Conservation (phyloP, 208 protist species). For the Acanthamoeba lenticulata region DNA sequence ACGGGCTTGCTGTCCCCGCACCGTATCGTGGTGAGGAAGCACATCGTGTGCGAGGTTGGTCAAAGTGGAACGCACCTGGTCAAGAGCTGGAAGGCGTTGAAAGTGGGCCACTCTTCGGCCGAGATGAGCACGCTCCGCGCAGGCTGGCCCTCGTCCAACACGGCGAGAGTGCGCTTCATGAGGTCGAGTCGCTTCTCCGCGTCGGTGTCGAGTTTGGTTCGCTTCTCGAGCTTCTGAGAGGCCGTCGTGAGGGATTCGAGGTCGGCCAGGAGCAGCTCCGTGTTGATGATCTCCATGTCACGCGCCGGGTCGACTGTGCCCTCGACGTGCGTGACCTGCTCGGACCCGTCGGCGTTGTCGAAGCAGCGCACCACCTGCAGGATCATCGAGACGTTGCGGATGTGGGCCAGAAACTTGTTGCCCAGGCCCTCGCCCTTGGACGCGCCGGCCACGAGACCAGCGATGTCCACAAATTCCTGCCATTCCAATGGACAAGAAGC, state of each 20-base stretch:
- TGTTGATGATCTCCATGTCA: slow-evolving; percentile 51
- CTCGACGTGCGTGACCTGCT: slow-evolving; percentile 2
- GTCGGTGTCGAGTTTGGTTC: neutral
- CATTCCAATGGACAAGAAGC: neutral
- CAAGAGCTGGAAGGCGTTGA: neutral
- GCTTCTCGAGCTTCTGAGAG: neutral
- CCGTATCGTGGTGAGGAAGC: neutral
- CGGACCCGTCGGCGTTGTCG: neutral
- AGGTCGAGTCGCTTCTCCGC: neutral
- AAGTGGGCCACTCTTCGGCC: slow-evolving; percentile 3
- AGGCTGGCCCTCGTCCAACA: neutral
- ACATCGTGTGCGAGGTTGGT: neutral
- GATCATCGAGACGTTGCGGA: neutral
- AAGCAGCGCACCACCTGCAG: slow-evolving; percentile 41
- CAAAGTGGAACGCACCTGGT: neutral
- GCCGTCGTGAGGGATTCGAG: neutral
- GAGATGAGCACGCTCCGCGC: neutral
- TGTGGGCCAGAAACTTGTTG: slow-evolving; percentile 29
- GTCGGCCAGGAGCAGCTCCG: neutral
- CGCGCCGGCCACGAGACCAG: neutral
- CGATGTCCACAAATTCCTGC: slow-evolving; percentile 42
- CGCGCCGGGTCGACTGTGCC: neutral
- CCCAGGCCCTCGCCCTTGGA: slow-evolving; percentile 22
- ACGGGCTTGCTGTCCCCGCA: neutral
- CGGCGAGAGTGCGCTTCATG: neutral